Percentiles rank a stretch among this genome's conserved stretches.
phyloP scores from a whole-genome alignment of 306 rosid species.

The Pyrus betulifolia region DNA sequence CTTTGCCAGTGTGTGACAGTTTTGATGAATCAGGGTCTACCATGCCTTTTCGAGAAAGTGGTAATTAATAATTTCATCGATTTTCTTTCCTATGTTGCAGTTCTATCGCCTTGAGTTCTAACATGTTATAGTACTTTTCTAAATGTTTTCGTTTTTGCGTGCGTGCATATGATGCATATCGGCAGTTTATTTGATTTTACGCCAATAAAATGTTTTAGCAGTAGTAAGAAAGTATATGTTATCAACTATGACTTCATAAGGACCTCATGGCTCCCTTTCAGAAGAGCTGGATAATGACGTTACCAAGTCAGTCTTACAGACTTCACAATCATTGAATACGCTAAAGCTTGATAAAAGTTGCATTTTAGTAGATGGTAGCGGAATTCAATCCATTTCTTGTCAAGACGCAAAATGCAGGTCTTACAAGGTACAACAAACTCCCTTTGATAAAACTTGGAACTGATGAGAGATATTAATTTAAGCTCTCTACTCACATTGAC shows the following conservation, averaged over 20 bases:
- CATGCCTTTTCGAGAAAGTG: not conserved
- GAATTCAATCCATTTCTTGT: not conserved
- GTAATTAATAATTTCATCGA: not conserved
- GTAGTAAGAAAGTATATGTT: not conserved
- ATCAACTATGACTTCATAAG: not conserved
- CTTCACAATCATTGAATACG: not conserved
- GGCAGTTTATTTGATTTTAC: too few relatives aligned
- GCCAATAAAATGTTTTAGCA: not conserved
- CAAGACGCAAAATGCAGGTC: not conserved
- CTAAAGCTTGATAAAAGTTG: conserved; percentile 7
- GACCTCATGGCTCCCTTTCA: not conserved
- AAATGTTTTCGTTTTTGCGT: too few relatives aligned
- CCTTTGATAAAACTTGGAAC: not conserved
- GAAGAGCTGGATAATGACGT: not conserved
- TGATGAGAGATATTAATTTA: not conserved
- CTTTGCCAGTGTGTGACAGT: not conserved
- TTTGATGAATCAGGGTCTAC: not conserved
- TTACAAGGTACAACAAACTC: not conserved
- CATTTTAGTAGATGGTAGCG: not conserved
- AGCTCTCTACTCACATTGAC: not conserved
- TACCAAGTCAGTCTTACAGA: not conserved
- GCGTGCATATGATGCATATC: too few relatives aligned
- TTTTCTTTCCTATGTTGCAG: not conserved
- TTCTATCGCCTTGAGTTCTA: not conserved
- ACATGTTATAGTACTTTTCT: not conserved